Conservation (phyloP, 2,329 filamentous ascomycete species). For the Xylaria multiplex region DNA sequence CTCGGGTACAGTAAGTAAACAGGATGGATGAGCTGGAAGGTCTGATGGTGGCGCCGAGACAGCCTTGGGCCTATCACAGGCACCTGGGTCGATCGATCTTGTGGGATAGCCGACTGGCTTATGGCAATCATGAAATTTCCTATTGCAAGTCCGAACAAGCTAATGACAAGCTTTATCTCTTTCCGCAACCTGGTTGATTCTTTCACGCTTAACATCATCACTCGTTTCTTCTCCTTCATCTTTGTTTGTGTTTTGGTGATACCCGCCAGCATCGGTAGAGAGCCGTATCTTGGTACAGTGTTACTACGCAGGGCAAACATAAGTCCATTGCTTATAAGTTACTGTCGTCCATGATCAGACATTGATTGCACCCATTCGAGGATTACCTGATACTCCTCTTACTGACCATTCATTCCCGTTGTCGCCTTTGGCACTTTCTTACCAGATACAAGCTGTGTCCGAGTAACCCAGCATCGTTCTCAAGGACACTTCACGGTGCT, state of each 20-base stretch:
- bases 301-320: constrained; percentile 23
- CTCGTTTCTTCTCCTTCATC: constrained; percentile 10
- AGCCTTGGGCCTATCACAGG: constrained; percentile 31
- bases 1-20: constrained; percentile 1
- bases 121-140: constrained; percentile 20
- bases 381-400: constrained; percentile 18
- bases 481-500: constrained; percentile 3
- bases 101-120: constrained; percentile 4
- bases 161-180: constrained; percentile 20
- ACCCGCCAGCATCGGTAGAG: constrained; percentile 28
- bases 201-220: constrained; percentile 1
- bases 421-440: constrained; percentile 10
- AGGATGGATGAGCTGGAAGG: constrained; percentile 1
- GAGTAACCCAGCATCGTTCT: constrained; percentile 14
- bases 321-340: constrained; percentile 16
- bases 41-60: constrained; percentile 9
- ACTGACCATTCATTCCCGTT: constrained; percentile 24
- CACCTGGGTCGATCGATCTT: constrained; percentile 24
- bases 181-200: constrained; percentile 14
- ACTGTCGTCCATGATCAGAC: constrained; percentile 14
- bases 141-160: constrained; percentile 17
- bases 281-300: constrained; percentile 22
- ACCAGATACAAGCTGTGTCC: not conserved
- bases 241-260: constrained; percentile 31
- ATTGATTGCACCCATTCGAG: constrained; percentile 17